Conservation (phyloP, 495 filamentous ascomycete genomes). For the Hypoxylon perforatum region DNA sequence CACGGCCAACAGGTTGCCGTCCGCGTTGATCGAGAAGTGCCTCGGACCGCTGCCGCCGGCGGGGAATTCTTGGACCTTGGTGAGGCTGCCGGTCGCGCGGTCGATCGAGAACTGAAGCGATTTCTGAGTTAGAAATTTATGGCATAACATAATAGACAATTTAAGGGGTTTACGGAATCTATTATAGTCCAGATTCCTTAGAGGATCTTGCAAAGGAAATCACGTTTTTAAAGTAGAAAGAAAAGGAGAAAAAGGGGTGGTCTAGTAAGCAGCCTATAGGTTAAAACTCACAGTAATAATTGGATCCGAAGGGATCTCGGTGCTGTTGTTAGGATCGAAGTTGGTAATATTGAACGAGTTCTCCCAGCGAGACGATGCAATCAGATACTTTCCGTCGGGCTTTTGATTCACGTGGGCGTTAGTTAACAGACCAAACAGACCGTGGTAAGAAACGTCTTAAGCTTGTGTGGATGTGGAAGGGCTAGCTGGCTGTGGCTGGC, state of each 20-base stretch:
- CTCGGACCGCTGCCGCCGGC: slow-evolving; percentile 71
- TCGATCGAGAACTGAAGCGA: slow-evolving; percentile 54
- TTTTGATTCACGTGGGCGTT: slow-evolving; percentile 39
- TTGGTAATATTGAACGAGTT: slow-evolving; percentile 57
- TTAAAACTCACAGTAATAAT: slow-evolving; percentile 48
- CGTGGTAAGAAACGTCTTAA: not conserved
- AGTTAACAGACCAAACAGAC: not conserved
- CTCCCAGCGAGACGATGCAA: slow-evolving; percentile 72
- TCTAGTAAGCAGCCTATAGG: slow-evolving; percentile 2
- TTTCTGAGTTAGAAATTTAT: slow-evolving; percentile 27
- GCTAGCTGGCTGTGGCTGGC: not conserved
- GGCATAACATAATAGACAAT: not conserved
- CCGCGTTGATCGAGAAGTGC: slow-evolving; percentile 73
- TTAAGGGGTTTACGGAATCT: not conserved
- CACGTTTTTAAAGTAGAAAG: not conserved
- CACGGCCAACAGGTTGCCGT: slow-evolving; percentile 69
- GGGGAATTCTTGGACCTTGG: slow-evolving; percentile 61
- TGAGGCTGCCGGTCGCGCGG: slow-evolving; percentile 59
- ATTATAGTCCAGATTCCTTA: not conserved
- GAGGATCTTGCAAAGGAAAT: not conserved
- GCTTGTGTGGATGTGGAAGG: not conserved
- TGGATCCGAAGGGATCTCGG: slow-evolving; percentile 57
- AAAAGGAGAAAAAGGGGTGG: not conserved
- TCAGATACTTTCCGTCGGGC: slow-evolving; percentile 69
- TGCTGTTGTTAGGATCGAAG: slow-evolving; percentile 56